Percentiles rank a stretch among this genome's conserved stretches.
Conservation (phyloP, 495 filamentous ascomycete species). For the Clohesyomyces aquaticus region DNA sequence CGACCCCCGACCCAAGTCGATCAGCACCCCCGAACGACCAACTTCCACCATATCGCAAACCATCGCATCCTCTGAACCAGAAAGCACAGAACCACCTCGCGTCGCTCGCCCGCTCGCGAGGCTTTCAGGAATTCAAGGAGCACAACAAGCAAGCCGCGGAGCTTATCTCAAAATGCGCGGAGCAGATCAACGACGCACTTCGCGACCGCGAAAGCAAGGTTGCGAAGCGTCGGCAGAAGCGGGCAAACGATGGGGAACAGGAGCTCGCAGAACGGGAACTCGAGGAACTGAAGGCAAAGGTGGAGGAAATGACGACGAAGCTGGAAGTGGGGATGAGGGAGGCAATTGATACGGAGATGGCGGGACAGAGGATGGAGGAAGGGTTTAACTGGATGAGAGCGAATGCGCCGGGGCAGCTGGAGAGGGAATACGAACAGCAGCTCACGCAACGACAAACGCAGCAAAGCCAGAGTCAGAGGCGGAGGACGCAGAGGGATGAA, state of each 20-base stretch:
- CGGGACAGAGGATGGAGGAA: conserved; percentile 35
- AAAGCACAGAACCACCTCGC: conserved; percentile 40
- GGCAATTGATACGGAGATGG: conserved; percentile 44
- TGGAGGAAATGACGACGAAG: conserved; percentile 44
- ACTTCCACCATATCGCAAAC: conserved; percentile 45
- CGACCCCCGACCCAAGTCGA: not conserved
- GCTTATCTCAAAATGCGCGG: conserved; percentile 33
- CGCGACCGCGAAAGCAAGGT: conserved; percentile 21
- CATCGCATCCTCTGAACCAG: conserved; percentile 42
- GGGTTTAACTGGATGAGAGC: conserved; percentile 16
- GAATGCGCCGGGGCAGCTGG: conserved; percentile 13
- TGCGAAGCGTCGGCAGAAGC: conserved; percentile 28
- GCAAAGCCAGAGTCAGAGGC: conserved; percentile 19
- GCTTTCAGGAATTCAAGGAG: conserved; percentile 24
- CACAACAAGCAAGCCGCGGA: conserved; percentile 38
- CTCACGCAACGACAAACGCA: conserved; percentile 30
- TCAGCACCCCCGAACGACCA: not conserved
- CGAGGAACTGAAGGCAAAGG: conserved; percentile 39
- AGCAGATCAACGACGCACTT: conserved; percentile 45
- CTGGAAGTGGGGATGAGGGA: conserved; percentile 48
- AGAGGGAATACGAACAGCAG: conserved; percentile 20
- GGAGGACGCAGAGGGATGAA: conserved; percentile 10
- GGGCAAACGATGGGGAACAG: conserved; percentile 32
- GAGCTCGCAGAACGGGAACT: conserved; percentile 29
- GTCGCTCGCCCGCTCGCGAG: conserved; percentile 9